Evolutionary conservation across 2,329 filamentous ascomycete genomes (phyloP).

Genomic region (Botrytis pseudocinerea): DNA sequence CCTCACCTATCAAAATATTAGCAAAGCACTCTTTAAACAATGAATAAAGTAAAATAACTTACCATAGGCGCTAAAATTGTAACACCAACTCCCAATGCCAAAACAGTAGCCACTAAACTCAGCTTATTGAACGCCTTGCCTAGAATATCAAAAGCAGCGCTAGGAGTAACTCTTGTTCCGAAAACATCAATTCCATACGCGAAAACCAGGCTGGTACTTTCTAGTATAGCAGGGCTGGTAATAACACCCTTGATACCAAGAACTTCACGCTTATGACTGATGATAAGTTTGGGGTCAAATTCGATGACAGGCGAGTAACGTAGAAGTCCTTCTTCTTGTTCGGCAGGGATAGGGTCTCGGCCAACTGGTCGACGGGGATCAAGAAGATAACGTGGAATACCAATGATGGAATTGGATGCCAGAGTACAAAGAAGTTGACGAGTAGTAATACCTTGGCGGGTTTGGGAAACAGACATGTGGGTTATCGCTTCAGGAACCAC

Average conservation of each 20-base stretch:
- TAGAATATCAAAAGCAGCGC: constrained; percentile 85
- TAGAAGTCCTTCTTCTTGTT: constrained; percentile 80
- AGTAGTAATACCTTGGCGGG: constrained; percentile 85
- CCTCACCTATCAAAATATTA: constrained; percentile 50
- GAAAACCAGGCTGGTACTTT: constrained; percentile 89
- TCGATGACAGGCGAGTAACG: constrained; percentile 76
- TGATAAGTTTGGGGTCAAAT: constrained; percentile 76
- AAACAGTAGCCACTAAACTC: constrained; percentile 79
- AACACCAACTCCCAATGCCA: constrained; percentile 76
- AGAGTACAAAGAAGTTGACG: constrained; percentile 80
- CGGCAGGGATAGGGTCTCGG: constrained; percentile 75
- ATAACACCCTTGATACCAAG: constrained; percentile 73
- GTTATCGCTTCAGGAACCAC: constrained; percentile 78
- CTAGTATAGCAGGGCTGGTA: constrained; percentile 74
- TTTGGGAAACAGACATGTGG: constrained; percentile 80
- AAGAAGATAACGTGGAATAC: constrained; percentile 74
- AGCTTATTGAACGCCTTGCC: constrained; percentile 93
- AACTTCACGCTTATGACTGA: constrained; percentile 82
- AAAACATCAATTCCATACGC: constrained; percentile 89
- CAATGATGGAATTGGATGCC: constrained; percentile 72
- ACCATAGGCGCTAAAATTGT: constrained; percentile 82
- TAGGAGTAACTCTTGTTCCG: constrained; percentile 82
- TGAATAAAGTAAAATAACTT: constrained; percentile 45
- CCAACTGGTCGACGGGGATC: constrained; percentile 86
- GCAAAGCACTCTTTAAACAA: constrained; percentile 27